Conservation (phyloP, 1,284 basidiomycete species). For the Chondrostereum purpureum region DNA sequence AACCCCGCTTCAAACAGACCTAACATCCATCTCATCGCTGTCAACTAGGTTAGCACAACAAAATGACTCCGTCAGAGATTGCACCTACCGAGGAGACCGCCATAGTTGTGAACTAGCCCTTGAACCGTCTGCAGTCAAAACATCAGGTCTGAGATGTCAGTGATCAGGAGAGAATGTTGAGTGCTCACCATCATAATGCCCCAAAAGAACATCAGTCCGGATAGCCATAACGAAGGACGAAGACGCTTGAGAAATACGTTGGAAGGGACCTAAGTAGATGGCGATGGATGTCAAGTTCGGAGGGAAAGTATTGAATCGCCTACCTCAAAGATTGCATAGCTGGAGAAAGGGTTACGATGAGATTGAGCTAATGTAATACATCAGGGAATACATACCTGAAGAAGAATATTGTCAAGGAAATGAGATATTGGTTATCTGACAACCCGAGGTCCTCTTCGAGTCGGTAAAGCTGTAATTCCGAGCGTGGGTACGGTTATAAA, state of each 20-base stretch:
- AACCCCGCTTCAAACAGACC: conserved; percentile 69
- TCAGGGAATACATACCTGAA: conserved; percentile 45
- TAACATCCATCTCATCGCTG: conserved; percentile 60
- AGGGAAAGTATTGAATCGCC: too few species aligned
- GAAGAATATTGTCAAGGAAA: conserved; percentile 55
- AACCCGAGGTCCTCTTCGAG: conserved; percentile 50
- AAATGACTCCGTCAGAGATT: conserved; percentile 3
- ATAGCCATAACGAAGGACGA: conserved; percentile 55
- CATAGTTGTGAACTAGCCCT: conserved; percentile 60
- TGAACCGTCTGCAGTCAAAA: conserved; percentile 50
- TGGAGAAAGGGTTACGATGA: conserved; percentile 18
- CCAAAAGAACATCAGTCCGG: conserved; percentile 58
- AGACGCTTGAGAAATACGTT: conserved; percentile 62
- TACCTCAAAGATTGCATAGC: conserved; percentile 60
- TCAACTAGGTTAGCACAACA: background rate
- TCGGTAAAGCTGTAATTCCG: conserved; percentile 52
- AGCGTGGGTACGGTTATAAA: too few species aligned
- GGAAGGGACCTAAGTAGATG: conserved; percentile 62
- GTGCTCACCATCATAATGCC: conserved; percentile 60
- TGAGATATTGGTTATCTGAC: conserved; percentile 56
- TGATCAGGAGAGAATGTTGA: background rate
- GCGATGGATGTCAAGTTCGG: too few species aligned
- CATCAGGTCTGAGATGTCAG: background rate
- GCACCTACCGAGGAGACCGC: conserved; percentile 51
- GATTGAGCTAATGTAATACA: conserved; percentile 18